Evolutionary conservation across 1,284 basidiomycete genomes (phyloP).

Genomic region (Boletus sp.): DNA sequence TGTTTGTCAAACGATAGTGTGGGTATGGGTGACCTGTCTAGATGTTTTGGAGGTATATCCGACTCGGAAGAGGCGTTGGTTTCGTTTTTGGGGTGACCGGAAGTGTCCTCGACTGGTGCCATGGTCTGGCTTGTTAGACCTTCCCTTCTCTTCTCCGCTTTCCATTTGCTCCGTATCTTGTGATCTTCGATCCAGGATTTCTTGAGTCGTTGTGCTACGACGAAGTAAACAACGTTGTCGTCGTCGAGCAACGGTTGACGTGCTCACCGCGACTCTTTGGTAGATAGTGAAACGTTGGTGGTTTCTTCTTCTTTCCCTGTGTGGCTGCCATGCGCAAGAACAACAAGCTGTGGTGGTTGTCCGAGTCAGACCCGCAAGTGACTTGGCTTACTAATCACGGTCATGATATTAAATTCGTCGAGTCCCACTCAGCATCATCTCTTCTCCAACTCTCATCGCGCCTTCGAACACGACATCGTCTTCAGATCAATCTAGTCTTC

Average conservation of each 20-base stretch:
- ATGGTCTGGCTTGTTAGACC: conserved; percentile 31
- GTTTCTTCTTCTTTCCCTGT: conserved; percentile 41
- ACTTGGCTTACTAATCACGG: conserved; percentile 30
- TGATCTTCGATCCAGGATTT: conserved; percentile 67
- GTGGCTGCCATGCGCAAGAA: conserved; percentile 12
- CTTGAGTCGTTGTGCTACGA: conserved; percentile 67
- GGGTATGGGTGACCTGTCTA: background rate
- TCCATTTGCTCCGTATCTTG: conserved; percentile 77
- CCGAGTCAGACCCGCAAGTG: too few species aligned
- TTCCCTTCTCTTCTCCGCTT: conserved; percentile 65
- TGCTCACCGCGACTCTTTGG: conserved; percentile 57
- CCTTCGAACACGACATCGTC: conserved; percentile 45
- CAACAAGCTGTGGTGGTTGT: too few species aligned
- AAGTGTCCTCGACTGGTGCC: background rate
- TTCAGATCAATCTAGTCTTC: conserved; percentile 37
- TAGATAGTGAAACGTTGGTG: conserved; percentile 67
- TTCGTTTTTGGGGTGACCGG: conserved; percentile 12
- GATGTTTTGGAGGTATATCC: background rate
- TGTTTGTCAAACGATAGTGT: conserved; percentile 14
- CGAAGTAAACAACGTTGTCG: conserved; percentile 8
- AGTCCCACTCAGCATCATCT: conserved; percentile 10
- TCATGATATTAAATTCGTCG: conserved; percentile 27
- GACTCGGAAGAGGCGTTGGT: background rate
- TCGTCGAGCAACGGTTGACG: background rate
- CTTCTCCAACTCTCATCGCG: conserved; percentile 26